A percentile compares a stretch with the other conserved stretches of the same genome.
These are phyloP conservation scores for Naganishia albida DNA, from an alignment of 1,284 basidiomycete species.

Conservation along the genomic window DNA sequence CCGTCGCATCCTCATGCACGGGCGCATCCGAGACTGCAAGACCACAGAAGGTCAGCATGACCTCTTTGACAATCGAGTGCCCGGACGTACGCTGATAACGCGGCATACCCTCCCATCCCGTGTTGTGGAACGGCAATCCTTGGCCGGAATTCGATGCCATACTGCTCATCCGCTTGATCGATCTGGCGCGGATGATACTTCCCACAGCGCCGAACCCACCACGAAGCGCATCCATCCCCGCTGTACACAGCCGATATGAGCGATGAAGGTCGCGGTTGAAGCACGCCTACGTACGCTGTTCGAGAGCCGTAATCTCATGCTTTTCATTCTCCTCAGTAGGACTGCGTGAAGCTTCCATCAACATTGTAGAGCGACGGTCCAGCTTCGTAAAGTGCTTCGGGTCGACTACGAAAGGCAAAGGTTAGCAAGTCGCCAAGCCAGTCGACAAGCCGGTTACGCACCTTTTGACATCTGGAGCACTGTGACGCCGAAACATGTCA, in stretches of 20 bases:
- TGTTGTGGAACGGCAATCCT: conserved; percentile 15
- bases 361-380: conserved; percentile 79
- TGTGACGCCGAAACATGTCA: conserved; percentile 69
- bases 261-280: conserved; percentile 53
- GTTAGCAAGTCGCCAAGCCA: neutral
- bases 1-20: conserved; percentile 46
- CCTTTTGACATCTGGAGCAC: conserved; percentile 93
- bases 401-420: conserved; percentile 81
- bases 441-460: no score
- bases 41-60: neutral
- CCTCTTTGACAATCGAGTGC: no score
- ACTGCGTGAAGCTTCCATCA: conserved; percentile 71
- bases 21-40: conserved; percentile 49
- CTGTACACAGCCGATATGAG: conserved; percentile 7
- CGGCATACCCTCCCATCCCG: conserved; percentile 16
- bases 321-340: conserved; percentile 62
- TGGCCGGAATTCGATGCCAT: conserved; percentile 7
- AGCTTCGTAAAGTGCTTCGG: conserved; percentile 68
- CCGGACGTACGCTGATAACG: conserved; percentile 18
- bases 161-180: conserved; percentile 39
- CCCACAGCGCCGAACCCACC: conserved; percentile 87
- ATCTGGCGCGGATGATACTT: conserved; percentile 79
- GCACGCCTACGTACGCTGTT: conserved; percentile 57
- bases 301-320: conserved; percentile 48
- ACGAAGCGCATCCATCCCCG: conserved; percentile 82